These are phyloP conservation scores for Phytopythium oedochilum DNA, from an alignment of 352 stramenopile species.

Conservation along the genomic window DNA sequence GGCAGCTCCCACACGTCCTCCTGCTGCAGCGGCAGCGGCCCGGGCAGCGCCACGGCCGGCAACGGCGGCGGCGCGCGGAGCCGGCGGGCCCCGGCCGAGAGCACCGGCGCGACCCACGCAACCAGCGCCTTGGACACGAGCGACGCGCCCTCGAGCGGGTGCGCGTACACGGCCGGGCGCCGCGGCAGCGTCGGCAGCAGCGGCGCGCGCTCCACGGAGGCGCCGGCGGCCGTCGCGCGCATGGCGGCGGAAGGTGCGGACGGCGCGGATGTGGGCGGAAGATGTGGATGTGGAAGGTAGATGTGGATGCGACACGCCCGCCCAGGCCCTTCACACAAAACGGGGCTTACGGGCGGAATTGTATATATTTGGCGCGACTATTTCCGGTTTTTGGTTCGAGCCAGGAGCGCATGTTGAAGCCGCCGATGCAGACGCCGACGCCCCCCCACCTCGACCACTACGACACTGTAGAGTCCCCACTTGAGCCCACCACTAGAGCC, in stretches of 20 bases:
- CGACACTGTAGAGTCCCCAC: too few relatives aligned
- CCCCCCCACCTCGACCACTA: too few relatives aligned
- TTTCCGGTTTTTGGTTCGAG: too few relatives aligned
- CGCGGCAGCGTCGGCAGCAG: conserved; percentile 30
- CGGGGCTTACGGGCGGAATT: too few relatives aligned
- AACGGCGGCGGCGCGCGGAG: conserved; percentile 21
- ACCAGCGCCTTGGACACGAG: conserved; percentile 35
- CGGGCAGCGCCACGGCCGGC: conserved; percentile 21
- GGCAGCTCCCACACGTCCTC: conserved; percentile 61
- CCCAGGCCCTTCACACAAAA: too few relatives aligned
- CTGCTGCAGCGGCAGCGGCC: conserved; percentile 33
- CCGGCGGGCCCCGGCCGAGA: conserved; percentile 28
- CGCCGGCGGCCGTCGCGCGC: conserved; percentile 1
- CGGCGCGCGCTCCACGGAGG: conserved; percentile 19
- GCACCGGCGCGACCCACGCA: conserved; percentile 39
- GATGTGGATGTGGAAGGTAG: too few relatives aligned
- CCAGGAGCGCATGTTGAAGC: too few relatives aligned
- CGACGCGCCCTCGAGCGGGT: conserved; percentile 39
- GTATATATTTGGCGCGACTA: too few relatives aligned
- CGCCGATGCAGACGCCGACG: too few relatives aligned
- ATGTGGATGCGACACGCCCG: too few relatives aligned
- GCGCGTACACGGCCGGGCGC: conserved; percentile 16
- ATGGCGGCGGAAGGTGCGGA: not conserved
- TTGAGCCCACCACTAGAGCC: too few relatives aligned
- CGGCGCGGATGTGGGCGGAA: too few relatives aligned